These are phyloP conservation scores for Monascus ruber DNA, from an alignment of 2,329 filamentous ascomycete species.

Conservation along the genomic window DNA sequence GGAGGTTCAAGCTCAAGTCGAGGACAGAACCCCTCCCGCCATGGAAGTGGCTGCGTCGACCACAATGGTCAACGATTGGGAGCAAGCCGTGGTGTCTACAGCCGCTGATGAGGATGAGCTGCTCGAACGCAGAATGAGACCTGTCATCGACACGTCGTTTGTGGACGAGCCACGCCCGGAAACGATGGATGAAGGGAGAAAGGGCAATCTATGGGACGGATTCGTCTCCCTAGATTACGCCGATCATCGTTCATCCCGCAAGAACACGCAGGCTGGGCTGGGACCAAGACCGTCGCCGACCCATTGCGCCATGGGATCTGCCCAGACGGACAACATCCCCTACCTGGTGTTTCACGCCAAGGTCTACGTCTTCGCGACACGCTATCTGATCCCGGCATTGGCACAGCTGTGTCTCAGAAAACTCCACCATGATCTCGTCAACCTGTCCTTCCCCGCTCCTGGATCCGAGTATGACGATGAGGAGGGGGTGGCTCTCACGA, in stretches of 20 bases:
- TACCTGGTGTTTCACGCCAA: constrained; percentile 35
- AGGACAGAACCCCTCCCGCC: constrained; percentile 1
- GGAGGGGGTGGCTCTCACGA: constrained; percentile 12
- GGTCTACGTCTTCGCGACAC: constrained; percentile 32
- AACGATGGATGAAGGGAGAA: constrained; percentile 8
- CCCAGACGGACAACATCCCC: constrained; percentile 13
- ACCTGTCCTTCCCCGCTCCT: constrained; percentile 15
- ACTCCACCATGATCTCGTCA: constrained; percentile 25
- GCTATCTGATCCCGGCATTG: constrained; percentile 29
- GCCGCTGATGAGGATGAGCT: constrained; percentile 1
- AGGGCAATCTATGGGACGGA: constrained; percentile 28
- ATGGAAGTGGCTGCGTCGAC: constrained; percentile 1
- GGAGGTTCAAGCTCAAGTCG: constrained; percentile 3
- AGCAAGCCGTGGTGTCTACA: constrained; percentile 4
- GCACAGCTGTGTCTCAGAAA: constrained; percentile 30
- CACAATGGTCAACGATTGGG: constrained; percentile 5
- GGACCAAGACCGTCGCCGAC: no score
- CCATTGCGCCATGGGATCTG: no score
- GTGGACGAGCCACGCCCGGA: constrained; percentile 16
- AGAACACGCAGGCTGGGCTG: constrained; percentile 1
- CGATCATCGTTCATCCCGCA: constrained; percentile 11
- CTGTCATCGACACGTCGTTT: constrained; percentile 26
- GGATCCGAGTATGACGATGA: constrained; percentile 8
- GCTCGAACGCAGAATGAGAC: constrained; percentile 2
- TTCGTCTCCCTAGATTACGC: constrained; percentile 25